Conservation (phyloP, 331 rosid genomes). For the Phaseolus coccineus region DNA sequence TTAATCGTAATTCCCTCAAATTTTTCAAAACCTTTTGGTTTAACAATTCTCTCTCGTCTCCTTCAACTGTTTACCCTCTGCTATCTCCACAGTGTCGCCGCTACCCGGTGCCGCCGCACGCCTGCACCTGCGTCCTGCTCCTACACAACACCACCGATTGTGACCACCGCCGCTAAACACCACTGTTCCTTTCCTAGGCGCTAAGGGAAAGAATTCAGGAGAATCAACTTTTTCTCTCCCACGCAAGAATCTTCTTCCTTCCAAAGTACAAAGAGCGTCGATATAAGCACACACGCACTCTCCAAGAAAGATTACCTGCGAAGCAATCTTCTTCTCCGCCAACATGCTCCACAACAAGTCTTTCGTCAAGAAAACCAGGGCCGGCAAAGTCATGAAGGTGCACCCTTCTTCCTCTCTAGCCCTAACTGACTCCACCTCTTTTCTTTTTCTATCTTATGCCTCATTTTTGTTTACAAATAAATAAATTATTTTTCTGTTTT, state of each 20-base stretch:
- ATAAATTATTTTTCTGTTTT: not conserved
- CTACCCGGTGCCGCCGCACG: not conserved
- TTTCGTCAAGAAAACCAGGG: constrained; percentile 75
- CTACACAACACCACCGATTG: not conserved
- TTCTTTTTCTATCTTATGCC: not conserved
- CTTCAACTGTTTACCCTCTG: not conserved
- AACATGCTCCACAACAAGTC: constrained; percentile 88
- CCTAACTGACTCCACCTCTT: not conserved
- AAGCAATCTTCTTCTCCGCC: not conserved
- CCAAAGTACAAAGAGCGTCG: not conserved
- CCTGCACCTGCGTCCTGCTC: not conserved
- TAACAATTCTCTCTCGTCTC: not conserved
- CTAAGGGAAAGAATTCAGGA: not conserved
- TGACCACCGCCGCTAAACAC: not conserved
- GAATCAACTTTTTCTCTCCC: not conserved
- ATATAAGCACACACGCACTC: not conserved
- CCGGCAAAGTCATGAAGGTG: constrained; percentile 88
- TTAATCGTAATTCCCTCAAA: not conserved
- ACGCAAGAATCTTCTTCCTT: not conserved
- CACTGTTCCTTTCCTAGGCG: not conserved
- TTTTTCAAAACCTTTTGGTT: not conserved
- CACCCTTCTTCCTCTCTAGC: constrained; percentile 6
- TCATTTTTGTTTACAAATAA: no score
- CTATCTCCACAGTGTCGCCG: not conserved
- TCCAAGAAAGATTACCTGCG: not conserved